Evolutionary conservation across 2,329 filamentous ascomycete genomes (phyloP).

Genomic region (Hypoxylon sp.): DNA sequence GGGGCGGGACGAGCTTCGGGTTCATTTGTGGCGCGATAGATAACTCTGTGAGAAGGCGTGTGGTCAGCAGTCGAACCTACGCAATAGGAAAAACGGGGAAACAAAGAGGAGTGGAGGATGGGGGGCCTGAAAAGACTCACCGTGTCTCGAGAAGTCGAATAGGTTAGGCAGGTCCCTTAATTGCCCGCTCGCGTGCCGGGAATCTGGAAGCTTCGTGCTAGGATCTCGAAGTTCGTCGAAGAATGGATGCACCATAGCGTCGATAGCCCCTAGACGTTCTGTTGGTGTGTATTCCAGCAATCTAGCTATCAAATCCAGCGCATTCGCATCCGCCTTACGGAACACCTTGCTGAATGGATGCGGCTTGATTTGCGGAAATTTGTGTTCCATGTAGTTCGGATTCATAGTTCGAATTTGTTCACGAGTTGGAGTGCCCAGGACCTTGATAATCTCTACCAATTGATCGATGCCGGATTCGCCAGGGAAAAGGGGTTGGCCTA

Average conservation of each 20-base stretch:
- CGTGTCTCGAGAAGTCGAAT: slow-evolving; percentile 94
- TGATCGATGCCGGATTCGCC: slow-evolving; percentile 99
- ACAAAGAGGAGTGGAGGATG: no score
- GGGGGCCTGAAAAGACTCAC: slow-evolving; percentile 62
- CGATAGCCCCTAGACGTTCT: slow-evolving; percentile 89
- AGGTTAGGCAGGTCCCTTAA: slow-evolving; percentile 84
- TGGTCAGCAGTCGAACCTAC: slow-evolving; percentile 37
- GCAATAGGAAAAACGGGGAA: no score
- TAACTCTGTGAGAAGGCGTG: slow-evolving; percentile 70
- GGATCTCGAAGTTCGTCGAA: slow-evolving; percentile 96
- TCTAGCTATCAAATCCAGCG: slow-evolving; percentile 93
- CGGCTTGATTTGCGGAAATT: slow-evolving; percentile 99
- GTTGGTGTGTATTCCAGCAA: slow-evolving; percentile 97
- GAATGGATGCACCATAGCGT: slow-evolving; percentile 98
- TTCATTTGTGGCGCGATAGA: slow-evolving; percentile 95
- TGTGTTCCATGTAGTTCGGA: slow-evolving; percentile 99
- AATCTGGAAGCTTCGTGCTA: slow-evolving; percentile 91
- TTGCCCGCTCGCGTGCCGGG: slow-evolving; percentile 83
- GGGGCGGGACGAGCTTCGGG: slow-evolving; percentile 83
- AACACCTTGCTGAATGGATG: slow-evolving; percentile 99
- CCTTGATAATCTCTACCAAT: slow-evolving; percentile 99
- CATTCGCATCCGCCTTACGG: slow-evolving; percentile 90
- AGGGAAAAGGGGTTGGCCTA: slow-evolving; percentile 96
- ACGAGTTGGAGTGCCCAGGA: slow-evolving; percentile 92
- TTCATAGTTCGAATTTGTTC: slow-evolving; percentile 99